Evolutionary conservation across 2,329 filamentous ascomycete species (phyloP), one percentile per base, ranked within the genome.

Genomic region (Clonostachys chloroleuca): DNA sequence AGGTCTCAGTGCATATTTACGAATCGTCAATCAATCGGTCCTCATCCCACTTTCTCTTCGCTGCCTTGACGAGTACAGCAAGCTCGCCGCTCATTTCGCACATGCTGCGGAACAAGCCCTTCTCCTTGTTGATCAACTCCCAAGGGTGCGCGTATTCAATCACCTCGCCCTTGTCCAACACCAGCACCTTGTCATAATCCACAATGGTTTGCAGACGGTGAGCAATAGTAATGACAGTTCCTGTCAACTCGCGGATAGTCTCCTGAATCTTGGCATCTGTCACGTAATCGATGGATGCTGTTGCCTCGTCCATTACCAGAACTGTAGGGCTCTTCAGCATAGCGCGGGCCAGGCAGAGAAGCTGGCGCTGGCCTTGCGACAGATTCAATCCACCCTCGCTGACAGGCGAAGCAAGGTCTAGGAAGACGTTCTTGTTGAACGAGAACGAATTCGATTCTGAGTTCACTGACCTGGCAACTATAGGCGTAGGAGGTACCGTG

Each of bases 261-360:
- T 89, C 90, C 68, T 99, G 94, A 56, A 99, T 97, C 72, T 96
- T 96, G 44, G 86, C 78, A 60, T 99, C 94, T 3, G 94, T 99
- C 6, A 85, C 87, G 67, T 97, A 97, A 69, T 99, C 94, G 60
- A 99, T 97, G 0, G 89, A 95, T 0, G 94, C 94, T 1, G 94
- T 99, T 1, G 94, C 94, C 73, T 99, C 94, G 66, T 99, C 94
- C 94, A 99, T 97, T 61, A 99, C 86, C n/a, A 99, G 75, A 2
- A 99, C 91, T 54, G 88, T 92, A 0, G 94, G 92, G 34, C 83
- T 81, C 69, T 95, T 96, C 52, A 99, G 85, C 55, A 99, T 82
- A 0, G 94, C 94, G 47, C 94, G 86, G 0, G 92, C 94, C 10
- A 99, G 82, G 62, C 94, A 99, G 47, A 99, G 75, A 10, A 99